These are phyloP conservation scores for Metschnikowia bowlesiae DNA, from an alignment of 805 yeast species.

Conservation along the genomic window DNA sequence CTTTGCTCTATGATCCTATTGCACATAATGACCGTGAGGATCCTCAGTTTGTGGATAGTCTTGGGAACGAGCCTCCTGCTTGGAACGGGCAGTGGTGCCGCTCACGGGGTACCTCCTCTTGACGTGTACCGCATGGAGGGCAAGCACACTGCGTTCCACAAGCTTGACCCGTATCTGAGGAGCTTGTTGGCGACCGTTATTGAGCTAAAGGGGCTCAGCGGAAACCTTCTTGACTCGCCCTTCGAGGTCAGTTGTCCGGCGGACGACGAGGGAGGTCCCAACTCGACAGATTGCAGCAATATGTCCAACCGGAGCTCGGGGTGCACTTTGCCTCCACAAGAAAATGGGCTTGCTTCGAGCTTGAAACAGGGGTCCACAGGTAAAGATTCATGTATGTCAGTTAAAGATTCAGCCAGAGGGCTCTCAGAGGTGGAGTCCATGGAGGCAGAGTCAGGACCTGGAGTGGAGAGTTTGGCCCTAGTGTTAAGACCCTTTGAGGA, in stretches of 20 bases:
- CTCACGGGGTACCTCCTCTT: not conserved
- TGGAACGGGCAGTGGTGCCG: not conserved
- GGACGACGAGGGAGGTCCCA: not conserved
- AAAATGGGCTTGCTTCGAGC: too few species aligned
- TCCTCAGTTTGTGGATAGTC: not conserved
- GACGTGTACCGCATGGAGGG: not conserved
- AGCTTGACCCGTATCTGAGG: not conserved
- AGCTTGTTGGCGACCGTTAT: not conserved
- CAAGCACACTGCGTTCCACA: not conserved
- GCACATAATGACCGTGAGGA: not conserved
- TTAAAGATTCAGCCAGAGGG: too few species aligned
- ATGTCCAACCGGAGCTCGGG: not conserved
- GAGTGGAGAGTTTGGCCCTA: too few species aligned
- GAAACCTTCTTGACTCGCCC: not conserved
- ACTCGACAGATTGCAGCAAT: not conserved
- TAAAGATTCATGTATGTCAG: too few species aligned
- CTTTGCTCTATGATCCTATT: not conserved
- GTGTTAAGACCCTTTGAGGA: too few species aligned
- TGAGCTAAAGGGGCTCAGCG: not conserved
- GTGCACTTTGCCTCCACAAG: too few species aligned
- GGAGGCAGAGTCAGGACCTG: too few species aligned
- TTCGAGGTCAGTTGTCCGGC: not conserved
- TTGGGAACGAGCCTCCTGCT: not conserved
- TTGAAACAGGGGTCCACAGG: too few species aligned
- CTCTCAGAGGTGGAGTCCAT: too few species aligned